Base-by-base conservation (phyloP, 78 protist species). In the Guillardia theta region DNA sequence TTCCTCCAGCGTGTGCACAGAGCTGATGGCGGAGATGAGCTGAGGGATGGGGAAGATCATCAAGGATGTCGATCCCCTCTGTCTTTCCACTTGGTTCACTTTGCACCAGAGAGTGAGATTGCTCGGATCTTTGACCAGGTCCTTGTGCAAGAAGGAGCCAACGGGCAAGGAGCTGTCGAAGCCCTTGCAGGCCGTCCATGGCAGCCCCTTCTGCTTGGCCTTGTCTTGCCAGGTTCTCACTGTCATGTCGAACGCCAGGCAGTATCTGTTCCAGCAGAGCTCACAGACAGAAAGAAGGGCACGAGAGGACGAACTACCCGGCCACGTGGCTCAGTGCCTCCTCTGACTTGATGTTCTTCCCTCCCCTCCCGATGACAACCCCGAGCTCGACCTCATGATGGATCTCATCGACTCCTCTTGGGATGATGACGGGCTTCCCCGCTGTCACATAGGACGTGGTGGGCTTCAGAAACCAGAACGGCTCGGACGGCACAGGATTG, bases 301-400 rank as follows among this genome's bases (percentile, higher is more conserved):
- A 50, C 30, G 93, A 4, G 22, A 4, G n/a, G n/a, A n/a, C n/a
- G n/a, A n/a, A n/a, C n/a, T n/a, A n/a, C n/a, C n/a, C n/a, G n/a
- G n/a, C n/a, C n/a, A n/a, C n/a, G n/a, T n/a, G n/a, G n/a, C n/a
- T n/a, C n/a, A n/a, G n/a, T n/a, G n/a, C n/a, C n/a, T n/a, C n/a
- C n/a, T n/a, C n/a, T n/a, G n/a, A n/a, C n/a, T n/a, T n/a, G n/a
- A n/a, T 36, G 9, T 10, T 41, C 77, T 80, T 80, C 43, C 77
- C 36, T 12, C 45, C 80, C 27, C 22, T 2, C 37, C 95, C 93
- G 48, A 95, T 93, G 58, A 95, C 88, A 27, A 95, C 96, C 33
- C 94, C 95, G 12, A 95, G 83, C 92, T 93, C 96, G 4, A 87
- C 95, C 58, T 95, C 96, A 70, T 95, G 95, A 44, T 95, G 96